Evolutionary conservation across 1,139 yeast species (phyloP), one percentile per base, ranked within the genome.

Genomic region (Nadsonia commutata): DNA sequence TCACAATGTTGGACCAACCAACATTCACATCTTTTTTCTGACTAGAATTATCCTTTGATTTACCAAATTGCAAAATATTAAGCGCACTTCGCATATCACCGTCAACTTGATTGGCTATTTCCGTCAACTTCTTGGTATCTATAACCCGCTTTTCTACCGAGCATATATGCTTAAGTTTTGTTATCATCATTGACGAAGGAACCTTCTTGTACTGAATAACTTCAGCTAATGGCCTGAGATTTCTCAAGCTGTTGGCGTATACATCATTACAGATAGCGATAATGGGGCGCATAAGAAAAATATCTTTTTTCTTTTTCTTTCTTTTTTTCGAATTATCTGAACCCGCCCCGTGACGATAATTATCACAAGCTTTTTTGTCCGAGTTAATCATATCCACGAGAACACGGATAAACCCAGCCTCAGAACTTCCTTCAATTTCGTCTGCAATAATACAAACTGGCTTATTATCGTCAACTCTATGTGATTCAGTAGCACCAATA

Each of bases 241-340:
- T 77, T 44, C 86, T 93, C 63, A 90, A 66, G 3, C 83, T 72
- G 3, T 75, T 71, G 1, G 83, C 72, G 56, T 81, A 88, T 1
- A 80, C 71, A 56, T 90, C 95, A 58, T 90, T 90, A 57, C 97
- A 94, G 46, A 90, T 76, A 41, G 95, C 90, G 44, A 90, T 83
- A 18, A 90, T 85, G 1, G 98, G 98, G 50, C 98, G 68, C 51
- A 72, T 67, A 40, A 88, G 61, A 3, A 78, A 62, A 38, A 66
- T 69, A 48, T 52, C 39, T n/a, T 55, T 55, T 31, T 58, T 54
- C 38, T 53, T 58, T 18, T 50, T 44, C 52, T 57, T 53, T 47
- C 59, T 51, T 37, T 51, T 52, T 44, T 52, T 48, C 43, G 44
- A 48, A 43, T 42, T 41, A 43, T 42, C 50, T 40, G 42, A 20